Evolutionary conservation across 129 eudicot genomes (phyloP), one percentile per base, ranked within the genome.

Genomic region (Centella asiatica): DNA sequence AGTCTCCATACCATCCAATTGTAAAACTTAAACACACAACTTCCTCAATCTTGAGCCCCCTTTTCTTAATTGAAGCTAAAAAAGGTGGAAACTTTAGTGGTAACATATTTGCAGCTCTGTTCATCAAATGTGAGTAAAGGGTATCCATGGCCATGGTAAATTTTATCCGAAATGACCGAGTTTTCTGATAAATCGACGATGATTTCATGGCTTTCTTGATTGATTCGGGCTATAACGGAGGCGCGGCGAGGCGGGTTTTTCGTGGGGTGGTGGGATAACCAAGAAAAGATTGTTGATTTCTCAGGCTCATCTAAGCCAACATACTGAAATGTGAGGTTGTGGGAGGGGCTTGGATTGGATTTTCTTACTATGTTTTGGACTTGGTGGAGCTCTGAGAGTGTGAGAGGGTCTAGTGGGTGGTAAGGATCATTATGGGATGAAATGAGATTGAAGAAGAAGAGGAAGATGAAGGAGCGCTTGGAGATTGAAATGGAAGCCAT

Each of bases 271-370:
- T 37, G 13, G n/a, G 73, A 65, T 44, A 36, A 60, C 72, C 65
- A 70, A 9, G 71, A 66, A 5, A 27, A 69, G 44, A 69, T 24
- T 1, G 23, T 14, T 44, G 73, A 49, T 48, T 76, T 80, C 4
- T 66, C 65, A 11, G 86, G 80, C 70, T 76, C 86, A 50, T 66
- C 66, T 53, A 81, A 57, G 71, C 77, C 82, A 4, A 81, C 76
- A 37, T 76, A 61, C 25, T 76, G 80, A 48, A 66, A 62, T 32
- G 50, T 52, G 4, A 73, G 57, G 26, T 52, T 67, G 22, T 53
- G 64, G 31, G 42, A 22, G 7, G 70, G 45, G 19, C 28, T 46
- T 22, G 36, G n/a, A 23, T 12, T 1, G 61, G 55, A 29, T 2
- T 13, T 24, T 44, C 55, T 68, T 39, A 80, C 26, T 11, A 69